A percentile compares a stretch with the other conserved stretches of the same genome.
Evolutionary conservation across 1,139 yeast species (phyloP).

Genomic region (Taphrina flavorubra): DNA sequence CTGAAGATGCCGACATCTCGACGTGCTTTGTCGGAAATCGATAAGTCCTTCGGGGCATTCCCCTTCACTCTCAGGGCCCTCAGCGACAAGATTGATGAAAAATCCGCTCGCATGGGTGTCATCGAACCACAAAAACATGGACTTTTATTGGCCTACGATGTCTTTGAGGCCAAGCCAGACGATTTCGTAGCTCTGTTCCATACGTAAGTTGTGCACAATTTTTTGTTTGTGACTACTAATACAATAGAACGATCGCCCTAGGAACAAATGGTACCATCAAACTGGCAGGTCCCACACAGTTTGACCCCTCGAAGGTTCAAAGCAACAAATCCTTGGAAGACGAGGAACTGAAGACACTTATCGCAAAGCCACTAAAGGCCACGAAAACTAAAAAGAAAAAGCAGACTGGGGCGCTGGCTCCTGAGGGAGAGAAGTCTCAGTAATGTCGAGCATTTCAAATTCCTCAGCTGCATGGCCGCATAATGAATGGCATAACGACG

Average conservation of each 20-base stretch:
- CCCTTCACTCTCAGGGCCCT: constrained; percentile 73
- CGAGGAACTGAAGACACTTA: constrained; percentile 59
- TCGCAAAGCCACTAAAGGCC: constrained; percentile 63
- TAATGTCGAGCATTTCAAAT: background rate
- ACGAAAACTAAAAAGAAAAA: constrained; percentile 62
- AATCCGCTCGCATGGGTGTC: constrained; percentile 76
- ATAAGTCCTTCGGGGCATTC: constrained; percentile 69
- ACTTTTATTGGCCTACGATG: constrained; percentile 71
- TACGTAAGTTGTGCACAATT: constrained; percentile 52
- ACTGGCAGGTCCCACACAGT: constrained; percentile 62
- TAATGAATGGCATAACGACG: constrained; percentile 11
- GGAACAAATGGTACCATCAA: constrained; percentile 75
- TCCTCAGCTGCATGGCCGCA: background rate
- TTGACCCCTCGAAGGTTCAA: constrained; percentile 61
- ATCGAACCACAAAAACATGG: constrained; percentile 75
- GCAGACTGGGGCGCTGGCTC: constrained; percentile 48
- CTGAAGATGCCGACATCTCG: constrained; percentile 78
- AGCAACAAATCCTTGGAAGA: constrained; percentile 66
- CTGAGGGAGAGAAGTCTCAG: constrained; percentile 8
- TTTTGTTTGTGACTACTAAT: background rate
- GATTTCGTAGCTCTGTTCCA: constrained; percentile 74
- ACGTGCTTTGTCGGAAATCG: constrained; percentile 68
- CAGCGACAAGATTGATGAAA: constrained; percentile 59
- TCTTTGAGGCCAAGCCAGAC: constrained; percentile 67
- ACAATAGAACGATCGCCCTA: constrained; percentile 65